phyloP scores from a whole-genome alignment of 345 rosid genomes.

The Lepidium sativum region DNA sequence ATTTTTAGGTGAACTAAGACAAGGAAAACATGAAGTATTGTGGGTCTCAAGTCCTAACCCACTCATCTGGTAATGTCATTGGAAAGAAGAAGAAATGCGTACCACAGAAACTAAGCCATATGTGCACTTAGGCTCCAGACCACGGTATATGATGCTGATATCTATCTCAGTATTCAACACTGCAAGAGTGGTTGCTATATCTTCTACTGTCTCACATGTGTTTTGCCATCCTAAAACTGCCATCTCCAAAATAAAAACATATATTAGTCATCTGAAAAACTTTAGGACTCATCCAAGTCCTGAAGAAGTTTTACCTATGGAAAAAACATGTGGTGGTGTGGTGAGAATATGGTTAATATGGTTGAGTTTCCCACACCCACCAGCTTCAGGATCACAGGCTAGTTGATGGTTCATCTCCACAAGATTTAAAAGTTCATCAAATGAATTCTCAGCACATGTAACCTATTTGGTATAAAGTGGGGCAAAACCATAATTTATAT shows the following conservation, averaged over 20 bases:
- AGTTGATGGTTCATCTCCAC: slow-evolving; percentile 89
- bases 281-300: neutral
- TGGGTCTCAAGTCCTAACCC: neutral
- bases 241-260: slow-evolving; percentile 16
- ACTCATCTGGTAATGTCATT: neutral
- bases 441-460: slow-evolving; percentile 58
- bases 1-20: no score
- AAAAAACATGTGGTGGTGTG: slow-evolving; percentile 65
- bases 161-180: slow-evolving; percentile 72
- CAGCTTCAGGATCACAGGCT: slow-evolving; percentile 74
- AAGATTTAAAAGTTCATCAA: slow-evolving; percentile 62
- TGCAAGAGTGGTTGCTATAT: slow-evolving; percentile 76
- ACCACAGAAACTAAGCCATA: slow-evolving; percentile 88
- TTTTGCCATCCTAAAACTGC: slow-evolving; percentile 97
- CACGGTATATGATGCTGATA: slow-evolving; percentile 71
- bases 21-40: no score
- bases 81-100: slow-evolving; percentile 10
- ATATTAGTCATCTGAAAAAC: neutral
- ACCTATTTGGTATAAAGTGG: slow-evolving; percentile 35
- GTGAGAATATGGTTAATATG: slow-evolving; percentile 71
- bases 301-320: slow-evolving; percentile 44
- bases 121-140: slow-evolving; percentile 55
- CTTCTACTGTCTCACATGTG: slow-evolving; percentile 72
- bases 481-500: neutral
- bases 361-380: slow-evolving; percentile 86